Percentiles rank a stretch among this genome's conserved stretches.
Conservation (phyloP, 768 basidiomycete genomes). For the Kwoniella sp. region DNA sequence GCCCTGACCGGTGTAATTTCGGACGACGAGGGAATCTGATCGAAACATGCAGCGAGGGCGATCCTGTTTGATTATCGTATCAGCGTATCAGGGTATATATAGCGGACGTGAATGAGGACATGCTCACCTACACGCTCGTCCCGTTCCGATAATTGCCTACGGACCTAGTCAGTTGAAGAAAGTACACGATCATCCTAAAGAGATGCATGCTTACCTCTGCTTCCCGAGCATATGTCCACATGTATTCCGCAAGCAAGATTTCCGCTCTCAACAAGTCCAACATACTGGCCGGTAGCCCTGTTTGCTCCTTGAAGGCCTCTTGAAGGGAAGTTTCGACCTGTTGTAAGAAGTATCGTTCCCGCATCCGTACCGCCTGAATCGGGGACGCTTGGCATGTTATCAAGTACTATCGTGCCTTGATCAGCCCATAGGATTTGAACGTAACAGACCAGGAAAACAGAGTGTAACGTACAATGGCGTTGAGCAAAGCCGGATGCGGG, state of each 20-base stretch:
- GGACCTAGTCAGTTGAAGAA: not conserved
- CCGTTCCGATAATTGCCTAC: not conserved
- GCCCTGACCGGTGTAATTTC: not conserved
- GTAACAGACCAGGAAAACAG: not conserved
- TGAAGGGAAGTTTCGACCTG: not conserved
- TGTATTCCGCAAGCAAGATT: slow-evolving; percentile 6
- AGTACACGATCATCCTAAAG: not conserved
- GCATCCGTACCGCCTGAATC: not conserved
- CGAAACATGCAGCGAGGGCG: slow-evolving; percentile 5
- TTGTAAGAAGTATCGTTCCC: slow-evolving; percentile 4
- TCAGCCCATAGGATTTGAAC: not conserved
- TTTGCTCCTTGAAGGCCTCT: not conserved
- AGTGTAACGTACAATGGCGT: slow-evolving; percentile 13
- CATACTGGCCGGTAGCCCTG: not conserved
- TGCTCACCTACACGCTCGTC: not conserved
- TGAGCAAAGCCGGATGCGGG: slow-evolving; percentile 12
- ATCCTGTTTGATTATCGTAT: not conserved
- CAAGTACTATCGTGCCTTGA: slow-evolving; percentile 1
- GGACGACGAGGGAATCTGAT: slow-evolving; percentile 4
- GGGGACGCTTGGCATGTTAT: slow-evolving; percentile 3
- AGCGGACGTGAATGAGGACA: not conserved
- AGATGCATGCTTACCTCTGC: slow-evolving; percentile 10
- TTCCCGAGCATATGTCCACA: slow-evolving; percentile 8
- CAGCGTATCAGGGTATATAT: not conserved
- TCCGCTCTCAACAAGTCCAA: slow-evolving; percentile 15